Percentiles rank a stretch among this genome's conserved stretches.
Conservation (phyloP, 1,284 basidiomycete species). For the Melampsora abietis-canadensis region DNA sequence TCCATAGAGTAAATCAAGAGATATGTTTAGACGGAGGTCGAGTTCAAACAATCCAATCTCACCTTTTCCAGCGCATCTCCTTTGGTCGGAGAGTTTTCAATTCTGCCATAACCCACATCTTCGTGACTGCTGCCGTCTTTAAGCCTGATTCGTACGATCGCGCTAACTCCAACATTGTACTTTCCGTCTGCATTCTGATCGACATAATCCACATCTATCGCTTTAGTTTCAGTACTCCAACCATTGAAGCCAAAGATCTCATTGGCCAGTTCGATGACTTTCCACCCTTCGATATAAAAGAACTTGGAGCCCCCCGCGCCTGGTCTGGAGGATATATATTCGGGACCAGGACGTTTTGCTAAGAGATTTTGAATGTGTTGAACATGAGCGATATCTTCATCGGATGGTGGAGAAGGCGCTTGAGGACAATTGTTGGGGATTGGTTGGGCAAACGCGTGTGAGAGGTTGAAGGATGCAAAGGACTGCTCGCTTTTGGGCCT, state of each 20-base stretch:
- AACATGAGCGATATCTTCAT: background rate
- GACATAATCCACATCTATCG: slow-evolving; percentile 66
- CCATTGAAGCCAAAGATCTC: slow-evolving; percentile 98
- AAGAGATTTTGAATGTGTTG: slow-evolving; percentile 18
- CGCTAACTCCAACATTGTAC: slow-evolving; percentile 75
- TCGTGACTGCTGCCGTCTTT: slow-evolving; percentile 87
- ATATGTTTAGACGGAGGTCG: background rate
- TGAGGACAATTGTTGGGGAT: background rate
- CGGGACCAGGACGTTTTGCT: slow-evolving; percentile 30
- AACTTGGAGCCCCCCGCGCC: slow-evolving; percentile 64
- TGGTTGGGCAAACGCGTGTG: slow-evolving; percentile 3
- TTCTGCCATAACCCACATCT: slow-evolving; percentile 82
- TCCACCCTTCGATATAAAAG: slow-evolving; percentile 96
- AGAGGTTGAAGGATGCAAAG: slow-evolving; percentile 4
- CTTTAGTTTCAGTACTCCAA: slow-evolving; percentile 83
- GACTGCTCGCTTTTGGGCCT: background rate
- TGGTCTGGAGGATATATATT: slow-evolving; percentile 21
- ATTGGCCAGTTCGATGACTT: slow-evolving; percentile 91
- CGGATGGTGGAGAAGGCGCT: slow-evolving; percentile 5
- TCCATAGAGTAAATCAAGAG: slow-evolving; percentile 3
- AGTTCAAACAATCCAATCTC: background rate
- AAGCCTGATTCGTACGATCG: slow-evolving; percentile 79
- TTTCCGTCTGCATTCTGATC: slow-evolving; percentile 53
- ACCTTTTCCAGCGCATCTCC: slow-evolving; percentile 89
- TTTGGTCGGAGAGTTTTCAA: slow-evolving; percentile 81